phyloP scores from a whole-genome alignment of 345 rosid species.

The Triadica sebifera region DNA sequence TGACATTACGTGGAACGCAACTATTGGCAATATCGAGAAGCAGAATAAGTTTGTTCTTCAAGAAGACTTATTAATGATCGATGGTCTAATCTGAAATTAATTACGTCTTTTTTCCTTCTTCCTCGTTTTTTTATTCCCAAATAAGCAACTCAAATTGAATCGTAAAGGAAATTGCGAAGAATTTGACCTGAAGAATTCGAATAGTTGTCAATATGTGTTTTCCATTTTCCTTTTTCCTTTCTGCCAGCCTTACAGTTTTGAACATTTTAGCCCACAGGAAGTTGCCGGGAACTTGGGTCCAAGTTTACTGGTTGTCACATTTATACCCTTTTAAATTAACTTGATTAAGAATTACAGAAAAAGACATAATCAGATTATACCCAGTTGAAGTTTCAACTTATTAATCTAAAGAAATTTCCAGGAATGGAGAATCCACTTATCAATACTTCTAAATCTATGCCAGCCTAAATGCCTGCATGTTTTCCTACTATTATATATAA shows the following conservation, averaged over 20 bases:
- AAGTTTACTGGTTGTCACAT: neutral
- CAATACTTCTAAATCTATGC: neutral
- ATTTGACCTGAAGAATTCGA: neutral
- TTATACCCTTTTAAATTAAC: too few species aligned
- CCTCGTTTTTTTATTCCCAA: too few species aligned
- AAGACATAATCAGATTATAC: neutral
- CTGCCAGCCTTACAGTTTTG: conserved; percentile 5
- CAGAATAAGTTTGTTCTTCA: neutral
- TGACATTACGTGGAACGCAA: too few species aligned
- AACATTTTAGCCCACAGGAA: conserved; percentile 9
- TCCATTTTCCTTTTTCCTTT: neutral
- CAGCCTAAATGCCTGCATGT: conserved; percentile 19
- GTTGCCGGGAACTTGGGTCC: too few species aligned
- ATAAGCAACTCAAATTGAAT: neutral
- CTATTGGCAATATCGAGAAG: too few species aligned
- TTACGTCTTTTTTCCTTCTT: neutral
- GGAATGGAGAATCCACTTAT: neutral
- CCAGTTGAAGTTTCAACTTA: neutral
- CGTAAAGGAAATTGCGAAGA: neutral
- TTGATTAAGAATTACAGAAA: too few species aligned
- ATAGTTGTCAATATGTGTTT: neutral
- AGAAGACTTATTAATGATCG: neutral
- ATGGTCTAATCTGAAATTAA: neutral
- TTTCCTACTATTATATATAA: neutral
- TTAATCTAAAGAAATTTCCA: conserved; percentile 3